These are phyloP conservation scores for Annona cherimola DNA, from an alignment of 164 flowering plant genomes.

Conservation along the genomic window DNA sequence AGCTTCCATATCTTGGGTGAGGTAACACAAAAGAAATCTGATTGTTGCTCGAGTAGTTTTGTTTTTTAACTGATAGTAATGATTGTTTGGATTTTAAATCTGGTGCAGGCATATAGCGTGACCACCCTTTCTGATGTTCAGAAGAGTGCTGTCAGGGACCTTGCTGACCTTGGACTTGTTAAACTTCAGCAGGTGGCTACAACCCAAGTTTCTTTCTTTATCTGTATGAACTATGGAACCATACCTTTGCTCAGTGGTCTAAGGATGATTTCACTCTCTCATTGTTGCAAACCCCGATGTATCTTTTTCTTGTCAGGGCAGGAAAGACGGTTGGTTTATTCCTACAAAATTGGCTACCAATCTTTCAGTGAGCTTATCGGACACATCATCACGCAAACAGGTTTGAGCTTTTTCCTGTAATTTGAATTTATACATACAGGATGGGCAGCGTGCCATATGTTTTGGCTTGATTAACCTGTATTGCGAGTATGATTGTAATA, in stretches of 20 bases:
- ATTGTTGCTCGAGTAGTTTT: background rate
- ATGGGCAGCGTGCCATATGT: background rate
- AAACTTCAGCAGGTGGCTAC: conserved; percentile 80
- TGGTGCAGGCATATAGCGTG: conserved; percentile 66
- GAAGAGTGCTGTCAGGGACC: conserved; percentile 57
- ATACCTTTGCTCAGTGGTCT: background rate
- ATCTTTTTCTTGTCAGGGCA: conserved; percentile 49
- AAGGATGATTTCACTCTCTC: background rate
- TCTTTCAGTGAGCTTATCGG: conserved; percentile 88
- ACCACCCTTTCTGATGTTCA: conserved; percentile 73
- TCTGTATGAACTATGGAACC: background rate
- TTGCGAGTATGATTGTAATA: no score
- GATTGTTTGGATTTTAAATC: background rate
- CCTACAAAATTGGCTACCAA: conserved; percentile 90
- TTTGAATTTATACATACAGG: background rate
- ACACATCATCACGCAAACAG: conserved; percentile 79
- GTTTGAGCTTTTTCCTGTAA: conserved; percentile 22
- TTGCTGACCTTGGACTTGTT: conserved; percentile 82
- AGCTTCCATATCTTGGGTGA: conserved; percentile 90
- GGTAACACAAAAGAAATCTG: conserved; percentile 34
- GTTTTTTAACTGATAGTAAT: background rate
- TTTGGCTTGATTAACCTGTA: no score
- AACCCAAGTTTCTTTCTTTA: background rate
- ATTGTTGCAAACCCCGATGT: background rate
- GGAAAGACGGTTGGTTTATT: conserved; percentile 96